Evolutionary conservation across 1,284 basidiomycete species (phyloP).

Genomic region (Trametes polyzona): DNA sequence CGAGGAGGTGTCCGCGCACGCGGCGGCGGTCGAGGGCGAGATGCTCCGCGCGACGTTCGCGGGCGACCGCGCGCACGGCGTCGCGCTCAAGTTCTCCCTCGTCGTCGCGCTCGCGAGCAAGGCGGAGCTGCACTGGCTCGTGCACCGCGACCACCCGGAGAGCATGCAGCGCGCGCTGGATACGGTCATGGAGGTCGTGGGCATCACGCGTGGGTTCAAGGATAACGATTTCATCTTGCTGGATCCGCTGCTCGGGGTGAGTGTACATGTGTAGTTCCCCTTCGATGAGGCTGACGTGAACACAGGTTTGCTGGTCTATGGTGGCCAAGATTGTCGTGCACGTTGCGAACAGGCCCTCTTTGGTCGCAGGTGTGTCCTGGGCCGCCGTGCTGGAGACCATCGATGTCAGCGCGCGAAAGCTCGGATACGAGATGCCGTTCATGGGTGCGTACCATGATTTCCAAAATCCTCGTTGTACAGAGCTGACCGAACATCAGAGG

Average conservation of each 20-base stretch:
- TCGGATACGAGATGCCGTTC: constrained; percentile 22
- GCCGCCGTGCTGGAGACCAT: constrained; percentile 17
- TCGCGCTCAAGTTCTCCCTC: constrained; percentile 30
- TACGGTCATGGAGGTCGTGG: constrained; percentile 28
- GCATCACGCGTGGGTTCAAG: constrained; percentile 28
- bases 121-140: constrained; percentile 30
- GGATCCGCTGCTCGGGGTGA: constrained; percentile 30
- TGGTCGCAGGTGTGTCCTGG: constrained; percentile 15
- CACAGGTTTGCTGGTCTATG: constrained; percentile 26
- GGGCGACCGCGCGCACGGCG: constrained; percentile 22
- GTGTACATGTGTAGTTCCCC: background rate
- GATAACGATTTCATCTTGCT: constrained; percentile 29
- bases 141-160: constrained; percentile 24
- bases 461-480: no score
- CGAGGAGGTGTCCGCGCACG: constrained; percentile 29
- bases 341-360: constrained; percentile 8
- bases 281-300: constrained; percentile 1
- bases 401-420: constrained; percentile 19
- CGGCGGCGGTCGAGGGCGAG: constrained; percentile 21
- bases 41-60: constrained; percentile 31
- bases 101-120: constrained; percentile 29
- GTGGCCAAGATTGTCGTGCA: constrained; percentile 20
- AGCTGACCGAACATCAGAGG: no score
- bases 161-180: constrained; percentile 25
- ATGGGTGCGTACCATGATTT: constrained; percentile 26